Evolutionary conservation across 805 yeast genomes (phyloP), one percentile per base, ranked within the genome.

Genomic region (Schwanniomyces occidentalis): DNA sequence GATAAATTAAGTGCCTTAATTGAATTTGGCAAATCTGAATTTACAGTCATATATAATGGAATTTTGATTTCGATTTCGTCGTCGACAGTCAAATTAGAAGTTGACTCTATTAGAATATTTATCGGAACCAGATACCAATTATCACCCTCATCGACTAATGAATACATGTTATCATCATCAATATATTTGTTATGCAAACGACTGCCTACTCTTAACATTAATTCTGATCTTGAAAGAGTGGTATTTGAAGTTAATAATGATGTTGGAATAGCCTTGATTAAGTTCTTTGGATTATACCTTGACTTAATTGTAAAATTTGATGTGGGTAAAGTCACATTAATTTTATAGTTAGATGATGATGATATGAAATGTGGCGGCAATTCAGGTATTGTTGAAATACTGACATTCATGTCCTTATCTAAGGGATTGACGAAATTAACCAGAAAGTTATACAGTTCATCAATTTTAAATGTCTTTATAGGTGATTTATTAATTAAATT

Each of bases 121-220:
- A 67, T 40, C 3, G 71, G 71, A 4, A 64, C 32, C 38, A 54
- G 58, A 22, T 41, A 53, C 72, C 73, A 67, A 39, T 65, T 63
- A 17, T 46, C 42, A 3, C 62, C 60, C 8, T 38, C 17, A 6
- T 54, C 62, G 2, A 47, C 45, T 26, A 50, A 44, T 3, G 47
- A 24, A 16, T 45, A 48, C 16, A 27, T 17, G 13, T 27, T 17
- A 3, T 13, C 23, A 4, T 16, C 23, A 3, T 27, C 16, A n/a
- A n/a, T n/a, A n/a, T n/a, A n/a, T 5, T 15, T 6, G 5, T 18
- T 27, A 12, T 13, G 17, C 9, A 27, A 13, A 3, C 22, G 18
- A 8, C 18, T 40, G 4, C 55, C 57, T 21, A 48, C 26, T 23
- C 71, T 37, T 29, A 56, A 39, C 16, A 58, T 41, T 17, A 52